Base-by-base conservation (phyloP, 1,284 basidiomycete genomes). In the Ustilago lituana region DNA sequence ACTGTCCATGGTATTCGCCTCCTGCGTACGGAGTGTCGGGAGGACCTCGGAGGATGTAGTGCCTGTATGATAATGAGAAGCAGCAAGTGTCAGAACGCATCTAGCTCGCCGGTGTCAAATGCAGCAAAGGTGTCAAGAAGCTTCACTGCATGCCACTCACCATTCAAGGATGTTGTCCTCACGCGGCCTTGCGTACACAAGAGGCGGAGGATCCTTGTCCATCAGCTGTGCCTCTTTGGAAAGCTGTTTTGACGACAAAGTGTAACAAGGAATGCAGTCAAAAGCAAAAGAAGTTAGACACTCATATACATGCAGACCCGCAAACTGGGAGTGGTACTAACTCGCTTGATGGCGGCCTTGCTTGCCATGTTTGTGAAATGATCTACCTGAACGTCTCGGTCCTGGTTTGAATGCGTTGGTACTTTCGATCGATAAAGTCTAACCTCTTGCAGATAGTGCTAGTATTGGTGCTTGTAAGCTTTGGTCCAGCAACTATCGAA, bases 181-280 rank as follows among this genome's bases (percentile, higher is more conserved):
- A 76, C 95, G 92, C 24, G 94, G 94, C 38, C 88, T 87, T 37
- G 93, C 93, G 89, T 91, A 94, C 41, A 95, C 90, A 83, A 93
- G 95, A 59, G 93, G 93, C 3, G 94, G 94, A 23, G 94, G 92
- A 64, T 93, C 91, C 81, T 86, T 91, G 84, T 94, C 93, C 93
- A 97, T 96, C 48, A 87, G 85, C 79, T 92, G 87, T 83, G 91
- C 94, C 86, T 97, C 94, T 84, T 95, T 93, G 39, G 86, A 85
- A 70, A 93, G 88, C 91, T 93, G 43, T 32, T 4, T 19, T 5
- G 17, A 35, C 0, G 50, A 39, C 24, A 49, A 29, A 24, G 29
- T 26, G n/a, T 17, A 20, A 32, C 20, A 15, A 26, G 26, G 1
- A n/a, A 29, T 23, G 23, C n/a, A n/a, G n/a, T n/a, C n/a, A n/a